Conservation (phyloP, 768 basidiomycete genomes). For the Daedaleopsis sinensis region DNA sequence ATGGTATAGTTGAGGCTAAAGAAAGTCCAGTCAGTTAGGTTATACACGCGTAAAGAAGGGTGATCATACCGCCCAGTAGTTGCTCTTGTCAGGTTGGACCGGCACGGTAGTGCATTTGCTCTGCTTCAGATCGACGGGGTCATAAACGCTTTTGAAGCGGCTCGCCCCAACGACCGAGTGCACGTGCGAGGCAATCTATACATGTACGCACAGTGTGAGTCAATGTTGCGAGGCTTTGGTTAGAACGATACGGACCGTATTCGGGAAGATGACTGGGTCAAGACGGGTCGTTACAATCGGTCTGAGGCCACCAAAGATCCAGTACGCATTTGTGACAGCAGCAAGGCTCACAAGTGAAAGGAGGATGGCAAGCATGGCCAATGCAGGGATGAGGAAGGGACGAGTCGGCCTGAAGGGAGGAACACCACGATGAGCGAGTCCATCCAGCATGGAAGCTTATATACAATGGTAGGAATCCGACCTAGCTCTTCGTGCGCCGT, state of each 20-base stretch:
- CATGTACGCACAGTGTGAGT: background rate
- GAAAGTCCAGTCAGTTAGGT: background rate
- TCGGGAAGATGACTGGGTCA: constrained; percentile 19
- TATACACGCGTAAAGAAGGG: background rate
- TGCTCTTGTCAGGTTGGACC: constrained; percentile 25
- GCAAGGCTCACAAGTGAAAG: constrained; percentile 12
- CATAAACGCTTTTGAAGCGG: constrained; percentile 17
- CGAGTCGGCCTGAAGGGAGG: no score
- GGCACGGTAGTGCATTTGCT: constrained; percentile 22
- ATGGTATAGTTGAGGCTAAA: constrained; percentile 24
- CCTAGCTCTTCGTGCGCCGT: no score
- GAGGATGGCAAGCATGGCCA: constrained; percentile 3
- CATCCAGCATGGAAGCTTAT: no score
- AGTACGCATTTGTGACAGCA: constrained; percentile 15
- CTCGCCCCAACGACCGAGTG: constrained; percentile 20
- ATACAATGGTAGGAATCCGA: no score
- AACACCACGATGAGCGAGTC: no score
- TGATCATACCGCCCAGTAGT: constrained; percentile 27
- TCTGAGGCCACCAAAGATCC: constrained; percentile 15
- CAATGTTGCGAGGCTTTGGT: background rate
- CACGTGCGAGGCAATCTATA: constrained; percentile 18
- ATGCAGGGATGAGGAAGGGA: background rate
- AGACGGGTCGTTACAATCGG: constrained; percentile 17
- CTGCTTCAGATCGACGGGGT: constrained; percentile 13
- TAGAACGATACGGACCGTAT: background rate